Evolutionary conservation across 2,329 filamentous ascomycete species (phyloP).

Genomic region (Colletotrichum costaricense): DNA sequence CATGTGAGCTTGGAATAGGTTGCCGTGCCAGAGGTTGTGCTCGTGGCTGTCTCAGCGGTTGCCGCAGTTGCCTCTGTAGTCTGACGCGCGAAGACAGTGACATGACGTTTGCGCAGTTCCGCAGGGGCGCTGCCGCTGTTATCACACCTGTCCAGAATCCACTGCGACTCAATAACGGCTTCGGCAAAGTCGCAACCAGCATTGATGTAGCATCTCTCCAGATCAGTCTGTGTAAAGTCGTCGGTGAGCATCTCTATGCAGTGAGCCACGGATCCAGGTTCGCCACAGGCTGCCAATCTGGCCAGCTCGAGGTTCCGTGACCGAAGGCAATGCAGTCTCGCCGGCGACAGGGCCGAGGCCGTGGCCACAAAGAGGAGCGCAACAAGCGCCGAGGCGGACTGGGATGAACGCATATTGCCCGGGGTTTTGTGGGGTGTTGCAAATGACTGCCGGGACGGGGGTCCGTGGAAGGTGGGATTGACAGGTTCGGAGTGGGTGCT

Average conservation of each 20-base stretch:
- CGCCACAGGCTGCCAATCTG: slow-evolving; percentile 54
- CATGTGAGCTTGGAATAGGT: slow-evolving; percentile 36
- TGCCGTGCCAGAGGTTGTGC: slow-evolving; percentile 36
- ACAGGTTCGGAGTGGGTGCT: slow-evolving; percentile 19
- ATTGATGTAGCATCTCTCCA: slow-evolving; percentile 51
- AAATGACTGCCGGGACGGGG: slow-evolving; percentile 15
- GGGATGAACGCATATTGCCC: slow-evolving; percentile 28
- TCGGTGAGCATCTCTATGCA: slow-evolving; percentile 53
- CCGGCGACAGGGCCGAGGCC: slow-evolving; percentile 43
- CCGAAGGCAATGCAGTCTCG: slow-evolving; percentile 52
- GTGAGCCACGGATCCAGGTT: slow-evolving; percentile 51
- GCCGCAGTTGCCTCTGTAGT: slow-evolving; percentile 34
- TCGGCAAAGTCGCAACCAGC: slow-evolving; percentile 49
- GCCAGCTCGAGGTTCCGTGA: slow-evolving; percentile 52
- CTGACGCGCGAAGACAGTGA: slow-evolving; percentile 26
- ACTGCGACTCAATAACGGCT: slow-evolving; percentile 44
- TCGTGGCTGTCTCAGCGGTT: not conserved
- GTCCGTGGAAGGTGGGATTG: slow-evolving; percentile 12
- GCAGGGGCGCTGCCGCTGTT: slow-evolving; percentile 6
- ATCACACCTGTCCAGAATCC: slow-evolving; percentile 47
- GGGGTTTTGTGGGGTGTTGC: slow-evolving; percentile 21
- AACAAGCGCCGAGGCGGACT: slow-evolving; percentile 25
- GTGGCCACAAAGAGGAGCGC: slow-evolving; percentile 41
- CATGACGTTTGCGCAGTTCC: slow-evolving; percentile 36
- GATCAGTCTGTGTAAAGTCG: slow-evolving; percentile 43